A percentile compares a stretch with the other conserved stretches of the same genome.
phyloP scores from a whole-genome alignment of 352 stramenopile genomes.

The Pythium phragmitis region DNA sequence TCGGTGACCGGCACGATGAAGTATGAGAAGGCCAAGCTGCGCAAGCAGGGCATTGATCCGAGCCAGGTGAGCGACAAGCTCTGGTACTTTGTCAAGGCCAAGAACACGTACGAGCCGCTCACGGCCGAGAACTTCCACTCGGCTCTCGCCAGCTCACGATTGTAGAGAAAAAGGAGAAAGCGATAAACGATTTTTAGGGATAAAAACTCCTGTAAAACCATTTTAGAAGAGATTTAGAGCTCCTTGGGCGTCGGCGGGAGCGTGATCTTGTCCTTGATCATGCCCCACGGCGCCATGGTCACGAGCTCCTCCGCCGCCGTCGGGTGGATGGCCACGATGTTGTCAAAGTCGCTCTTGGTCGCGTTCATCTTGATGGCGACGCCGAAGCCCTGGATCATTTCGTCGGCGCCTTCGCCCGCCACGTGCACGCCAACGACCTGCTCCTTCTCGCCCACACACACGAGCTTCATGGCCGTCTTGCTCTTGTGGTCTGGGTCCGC shows the following conservation, averaged over 20 bases:
- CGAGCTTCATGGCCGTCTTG: constrained; percentile 95
- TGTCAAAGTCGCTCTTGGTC: constrained; percentile 97
- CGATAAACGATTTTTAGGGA: too few relatives aligned
- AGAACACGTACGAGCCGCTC: constrained; percentile 49
- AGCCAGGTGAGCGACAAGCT: constrained; percentile 51
- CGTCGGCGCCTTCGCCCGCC: constrained; percentile 93
- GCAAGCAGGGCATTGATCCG: constrained; percentile 79
- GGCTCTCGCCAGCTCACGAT: constrained; percentile 1
- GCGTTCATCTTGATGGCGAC: constrained; percentile 98
- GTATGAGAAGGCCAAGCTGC: constrained; percentile 89
- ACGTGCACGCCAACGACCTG: constrained; percentile 97
- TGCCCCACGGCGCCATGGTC: constrained; percentile 89
- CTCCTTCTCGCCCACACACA: constrained; percentile 87
- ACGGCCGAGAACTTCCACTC: constrained; percentile 58
- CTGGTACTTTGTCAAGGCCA: constrained; percentile 57
- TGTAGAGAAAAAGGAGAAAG: neutral
- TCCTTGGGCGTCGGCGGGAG: too few relatives aligned
- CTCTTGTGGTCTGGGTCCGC: constrained; percentile 87
- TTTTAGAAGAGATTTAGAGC: too few relatives aligned
- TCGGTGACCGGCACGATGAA: constrained; percentile 91
- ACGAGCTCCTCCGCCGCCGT: constrained; percentile 97
- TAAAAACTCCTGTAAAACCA: too few relatives aligned
- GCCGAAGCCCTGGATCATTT: constrained; percentile 99
- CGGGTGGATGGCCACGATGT: constrained; percentile 96
- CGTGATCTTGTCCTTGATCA: too few relatives aligned